Percentiles rank a stretch among this genome's conserved stretches.
Conservation (phyloP, 352 stramenopile genomes). For the Pythium guiyangense region DNA sequence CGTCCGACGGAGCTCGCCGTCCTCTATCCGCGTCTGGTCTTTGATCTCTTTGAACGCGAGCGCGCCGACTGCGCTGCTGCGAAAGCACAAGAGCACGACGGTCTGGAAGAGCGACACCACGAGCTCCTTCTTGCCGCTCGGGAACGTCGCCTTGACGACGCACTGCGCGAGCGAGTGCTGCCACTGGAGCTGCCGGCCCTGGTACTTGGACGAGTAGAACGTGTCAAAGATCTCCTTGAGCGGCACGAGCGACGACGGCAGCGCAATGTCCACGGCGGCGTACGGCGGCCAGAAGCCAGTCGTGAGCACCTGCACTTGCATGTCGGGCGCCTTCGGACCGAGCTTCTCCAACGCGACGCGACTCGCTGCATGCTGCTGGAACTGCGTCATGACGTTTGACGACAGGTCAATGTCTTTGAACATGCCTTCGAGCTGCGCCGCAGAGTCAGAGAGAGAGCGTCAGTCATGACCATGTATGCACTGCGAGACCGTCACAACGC, state of each 20-base stretch:
- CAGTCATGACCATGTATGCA: no score
- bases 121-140: conserved; percentile 80
- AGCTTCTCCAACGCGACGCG: no score
- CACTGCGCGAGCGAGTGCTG: conserved; percentile 90
- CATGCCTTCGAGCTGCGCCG: conserved; percentile 93
- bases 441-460: no score
- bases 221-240: conserved; percentile 87
- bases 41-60: conserved; percentile 82
- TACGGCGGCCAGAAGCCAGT: conserved; percentile 86
- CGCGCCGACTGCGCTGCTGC: conserved; percentile 90
- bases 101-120: conserved; percentile 87
- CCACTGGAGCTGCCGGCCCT: conserved; percentile 94
- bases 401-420: conserved; percentile 99
- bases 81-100: conserved; percentile 84
- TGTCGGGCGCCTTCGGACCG: conserved; percentile 8
- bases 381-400: conserved; percentile 93
- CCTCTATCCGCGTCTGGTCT: conserved; percentile 85
- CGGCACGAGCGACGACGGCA: conserved; percentile 44
- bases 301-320: conserved; percentile 82
- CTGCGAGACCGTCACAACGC: no score
- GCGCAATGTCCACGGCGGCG: conserved; percentile 85
- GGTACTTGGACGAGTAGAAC: conserved; percentile 95
- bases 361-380: conserved; percentile 12
- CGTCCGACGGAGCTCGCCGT: conserved; percentile 86
- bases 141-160: conserved; percentile 85